phyloP scores from a whole-genome alignment of 2,329 filamentous ascomycete species.

The Pyrenophora teres region DNA sequence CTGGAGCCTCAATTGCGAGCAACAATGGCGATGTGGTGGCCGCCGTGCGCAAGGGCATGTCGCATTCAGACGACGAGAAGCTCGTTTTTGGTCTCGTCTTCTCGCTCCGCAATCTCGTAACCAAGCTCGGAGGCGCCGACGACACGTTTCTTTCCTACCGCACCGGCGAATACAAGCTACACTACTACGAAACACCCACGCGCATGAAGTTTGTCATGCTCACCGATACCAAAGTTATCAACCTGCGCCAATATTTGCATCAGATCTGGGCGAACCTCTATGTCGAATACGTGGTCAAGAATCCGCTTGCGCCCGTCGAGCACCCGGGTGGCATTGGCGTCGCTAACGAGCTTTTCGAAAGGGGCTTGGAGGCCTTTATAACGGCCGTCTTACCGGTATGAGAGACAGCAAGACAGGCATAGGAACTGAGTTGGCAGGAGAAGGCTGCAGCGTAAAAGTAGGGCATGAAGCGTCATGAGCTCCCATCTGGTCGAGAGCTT shows the following conservation, averaged over 20 bases:
- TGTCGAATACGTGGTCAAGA: conserved; percentile 84
- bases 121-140: conserved; percentile 90
- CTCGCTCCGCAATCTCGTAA: conserved; percentile 93
- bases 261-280: conserved; percentile 99
- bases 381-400: conserved; percentile 50
- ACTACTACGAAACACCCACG: conserved; percentile 98
- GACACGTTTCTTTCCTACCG: conserved; percentile 92
- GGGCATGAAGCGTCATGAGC: neutral
- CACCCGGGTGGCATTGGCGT: conserved; percentile 66
- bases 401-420: conserved; percentile 2
- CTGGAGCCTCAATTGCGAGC: conserved; percentile 53
- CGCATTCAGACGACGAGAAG: conserved; percentile 84
- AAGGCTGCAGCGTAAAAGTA: neutral
- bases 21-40: conserved; percentile 45
- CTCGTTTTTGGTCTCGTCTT: conserved; percentile 97
- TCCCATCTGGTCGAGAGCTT: too few species aligned
- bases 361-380: conserved; percentile 76
- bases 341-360: conserved; percentile 68
- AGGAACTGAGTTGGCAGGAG: neutral
- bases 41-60: conserved; percentile 50
- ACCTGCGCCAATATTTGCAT: conserved; percentile 91
- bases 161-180: conserved; percentile 94
- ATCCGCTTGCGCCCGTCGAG: conserved; percentile 64
- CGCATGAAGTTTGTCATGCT: conserved; percentile 96
- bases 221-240: conserved; percentile 85